A percentile compares a stretch with the other conserved stretches of the same genome.
Conservation (phyloP, 2,329 filamentous ascomycete genomes). For the Hypoxylon sp. region DNA sequence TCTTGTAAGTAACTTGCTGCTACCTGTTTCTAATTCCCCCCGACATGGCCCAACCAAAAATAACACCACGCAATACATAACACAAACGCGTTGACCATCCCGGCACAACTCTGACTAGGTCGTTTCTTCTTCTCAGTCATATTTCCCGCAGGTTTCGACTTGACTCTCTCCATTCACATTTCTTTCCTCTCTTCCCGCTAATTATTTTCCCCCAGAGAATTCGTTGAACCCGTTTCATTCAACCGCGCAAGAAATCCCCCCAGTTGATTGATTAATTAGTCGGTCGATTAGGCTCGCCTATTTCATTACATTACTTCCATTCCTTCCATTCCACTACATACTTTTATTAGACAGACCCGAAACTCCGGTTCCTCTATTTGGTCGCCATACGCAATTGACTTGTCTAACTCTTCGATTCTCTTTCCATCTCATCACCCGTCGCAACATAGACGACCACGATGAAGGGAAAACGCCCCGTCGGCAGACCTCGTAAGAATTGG, state of each 20-base stretch:
- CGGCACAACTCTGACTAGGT: conserved; percentile 34
- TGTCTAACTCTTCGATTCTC: conserved; percentile 4
- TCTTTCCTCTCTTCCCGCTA: conserved; percentile 14
- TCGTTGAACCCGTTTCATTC: conserved; percentile 17
- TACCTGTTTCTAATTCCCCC: conserved; percentile 11
- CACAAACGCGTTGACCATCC: conserved; percentile 42
- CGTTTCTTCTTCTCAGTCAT: conserved; percentile 20
- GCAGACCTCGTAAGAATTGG: conserved; percentile 39
- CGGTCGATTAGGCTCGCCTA: conserved; percentile 22
- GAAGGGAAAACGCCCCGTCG: conserved; percentile 40
- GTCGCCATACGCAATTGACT: conserved; percentile 2
- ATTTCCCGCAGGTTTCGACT: conserved; percentile 32
- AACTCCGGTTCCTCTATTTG: conserved; percentile 23
- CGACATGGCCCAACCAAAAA: conserved; percentile 9
- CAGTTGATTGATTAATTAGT: conserved; percentile 34
- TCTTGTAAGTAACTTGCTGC: not conserved
- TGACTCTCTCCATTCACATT: conserved; percentile 11
- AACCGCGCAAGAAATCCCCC: conserved; percentile 18
- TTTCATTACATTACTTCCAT: conserved; percentile 9
- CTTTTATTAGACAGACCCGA: conserved; percentile 10
- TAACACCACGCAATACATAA: conserved; percentile 29
- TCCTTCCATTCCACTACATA: not conserved
- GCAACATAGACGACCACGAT: conserved; percentile 8
- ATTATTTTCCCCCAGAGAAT: conserved; percentile 6
- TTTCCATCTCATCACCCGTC: conserved; percentile 5